A percentile compares a stretch with the other conserved stretches of the same genome.
Evolutionary conservation across 176 grass and related monocot species (phyloP).

Genomic region (Lolium multiflorum): DNA sequence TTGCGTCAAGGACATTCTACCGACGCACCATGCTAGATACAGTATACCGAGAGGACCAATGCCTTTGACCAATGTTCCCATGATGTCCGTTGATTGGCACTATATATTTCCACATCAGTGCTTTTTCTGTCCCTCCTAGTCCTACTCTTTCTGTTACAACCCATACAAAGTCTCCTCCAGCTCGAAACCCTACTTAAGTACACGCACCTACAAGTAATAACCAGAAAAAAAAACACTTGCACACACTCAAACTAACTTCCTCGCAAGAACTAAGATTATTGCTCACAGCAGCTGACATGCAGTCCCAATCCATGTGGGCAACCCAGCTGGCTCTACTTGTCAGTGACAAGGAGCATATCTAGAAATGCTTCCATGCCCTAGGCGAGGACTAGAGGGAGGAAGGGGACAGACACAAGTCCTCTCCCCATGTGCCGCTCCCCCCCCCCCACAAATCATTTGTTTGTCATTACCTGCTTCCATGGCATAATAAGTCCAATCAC

Average conservation of each 20-base stretch:
- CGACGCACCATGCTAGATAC: background rate
- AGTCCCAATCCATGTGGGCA: too few species aligned
- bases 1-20: too few species aligned
- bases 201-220: background rate
- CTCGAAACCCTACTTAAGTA: slow-evolving; percentile 13
- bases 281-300: background rate
- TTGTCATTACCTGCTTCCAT: slow-evolving; percentile 56
- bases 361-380: too few species aligned
- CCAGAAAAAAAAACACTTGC: background rate
- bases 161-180: background rate
- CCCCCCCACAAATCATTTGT: slow-evolving; percentile 44
- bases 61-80: slow-evolving; percentile 34
- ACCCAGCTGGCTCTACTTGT: background rate
- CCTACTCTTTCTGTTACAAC: background rate
- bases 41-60: background rate
- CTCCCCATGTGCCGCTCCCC: slow-evolving; percentile 50
- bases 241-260: background rate
- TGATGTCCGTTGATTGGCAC: slow-evolving; percentile 39
- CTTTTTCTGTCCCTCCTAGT: slow-evolving; percentile 14
- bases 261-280: too few species aligned
- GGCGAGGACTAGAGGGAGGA: too few species aligned
- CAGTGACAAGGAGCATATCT: background rate
- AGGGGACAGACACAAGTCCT: slow-evolving; percentile 37
- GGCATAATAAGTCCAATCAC: slow-evolving; percentile 38
- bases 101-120: background rate